A percentile compares a stretch with the other conserved stretches of the same genome.
Evolutionary conservation across 129 eudicot genomes (phyloP).

Genomic region (Lactuca saligna): DNA sequence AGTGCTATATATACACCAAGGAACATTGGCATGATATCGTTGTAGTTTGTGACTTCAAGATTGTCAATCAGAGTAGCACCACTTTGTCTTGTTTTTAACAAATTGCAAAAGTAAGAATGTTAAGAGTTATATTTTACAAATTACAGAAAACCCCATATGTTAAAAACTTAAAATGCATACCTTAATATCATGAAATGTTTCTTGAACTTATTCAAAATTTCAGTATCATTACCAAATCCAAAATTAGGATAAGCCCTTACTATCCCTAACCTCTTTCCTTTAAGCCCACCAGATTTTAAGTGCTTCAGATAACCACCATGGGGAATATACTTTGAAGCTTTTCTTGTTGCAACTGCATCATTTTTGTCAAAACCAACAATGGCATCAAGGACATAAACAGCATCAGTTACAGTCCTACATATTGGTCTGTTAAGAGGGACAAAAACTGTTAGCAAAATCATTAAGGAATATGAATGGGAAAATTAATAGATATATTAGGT

Average conservation of each 20-base stretch:
- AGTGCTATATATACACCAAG: conserved; percentile 36
- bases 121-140: conserved; percentile 4
- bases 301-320: conserved; percentile 26
- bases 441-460: conserved; percentile 3
- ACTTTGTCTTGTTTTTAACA: conserved; percentile 29
- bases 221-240: conserved; percentile 31
- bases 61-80: conserved; percentile 57
- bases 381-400: conserved; percentile 57
- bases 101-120: neutral
- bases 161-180: conserved; percentile 28
- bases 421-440: conserved; percentile 43
- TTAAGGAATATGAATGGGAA: neutral
- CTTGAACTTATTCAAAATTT: conserved; percentile 40
- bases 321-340: conserved; percentile 42
- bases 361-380: conserved; percentile 63
- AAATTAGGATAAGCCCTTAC: conserved; percentile 41
- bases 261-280: conserved; percentile 56
- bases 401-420: conserved; percentile 64
- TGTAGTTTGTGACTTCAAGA: conserved; percentile 34
- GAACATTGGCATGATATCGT: conserved; percentile 18
- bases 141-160: neutral
- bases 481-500: neutral
- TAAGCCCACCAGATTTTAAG: conserved; percentile 48
- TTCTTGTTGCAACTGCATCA: conserved; percentile 53
- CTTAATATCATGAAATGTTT: conserved; percentile 49